Base-by-base conservation (phyloP, 805 yeast species). In the Cephaloascus fragrans region DNA sequence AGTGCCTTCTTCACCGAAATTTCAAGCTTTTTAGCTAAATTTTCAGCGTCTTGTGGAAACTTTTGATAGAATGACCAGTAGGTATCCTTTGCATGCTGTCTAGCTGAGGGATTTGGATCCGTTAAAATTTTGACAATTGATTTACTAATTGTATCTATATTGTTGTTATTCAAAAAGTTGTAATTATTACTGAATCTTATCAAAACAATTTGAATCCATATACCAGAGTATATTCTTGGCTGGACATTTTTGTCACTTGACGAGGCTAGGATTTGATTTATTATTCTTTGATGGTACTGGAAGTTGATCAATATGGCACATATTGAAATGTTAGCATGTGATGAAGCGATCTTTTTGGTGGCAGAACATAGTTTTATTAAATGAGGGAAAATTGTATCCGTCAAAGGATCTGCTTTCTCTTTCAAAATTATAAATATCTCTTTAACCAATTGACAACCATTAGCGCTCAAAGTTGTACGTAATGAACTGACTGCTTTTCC, bases 61-160 rank as follows among this genome's bases (percentile, higher is more conserved):
- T 69, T 50, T 17, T 62, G 65, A 47, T 69, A 70, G 40, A 76
- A 71, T 12, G 73, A 63, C 96, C 96, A 89, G 50, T 71, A 90
- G 0, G 87, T 68, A 3, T 67, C 62, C 53, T 95, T 72, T 64
- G 81, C 83, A 0, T 76, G 63, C 48, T 79, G 94, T 46, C 97
- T 70, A 0, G 85, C 96, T 0, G 73, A 62, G 0, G 89, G 86
- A 42, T 83, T 82, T 0, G 96, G 85, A 55, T 89, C 97, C 1
- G 75, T 53, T 1, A 93, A 62, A 17, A 90, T 80, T 47, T 75
- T 79, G 3, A 60, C 43, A 1, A 86, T 51, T 44, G 78, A 62
- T 36, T 67, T 73, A 26, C 66, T 78, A 1, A 80, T 55, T 3
- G 57, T 48, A 15, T 70, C 83, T 8, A 65, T 40, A 10, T 61